Conservation (phyloP, 805 yeast genomes). For the Schwanniomyces polymorphus region DNA sequence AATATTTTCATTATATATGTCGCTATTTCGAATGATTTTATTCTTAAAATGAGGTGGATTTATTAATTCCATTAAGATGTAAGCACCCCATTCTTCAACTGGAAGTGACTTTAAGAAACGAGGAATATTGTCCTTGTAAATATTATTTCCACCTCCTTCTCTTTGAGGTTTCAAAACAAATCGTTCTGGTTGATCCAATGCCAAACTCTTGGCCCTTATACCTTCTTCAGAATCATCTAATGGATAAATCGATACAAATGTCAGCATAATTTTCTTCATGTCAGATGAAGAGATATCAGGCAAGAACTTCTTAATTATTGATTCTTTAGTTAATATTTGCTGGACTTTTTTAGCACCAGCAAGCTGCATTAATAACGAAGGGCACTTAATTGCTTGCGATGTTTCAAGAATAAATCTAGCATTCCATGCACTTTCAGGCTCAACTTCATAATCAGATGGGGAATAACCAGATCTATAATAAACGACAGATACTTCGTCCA, state of each 20-base stretch:
- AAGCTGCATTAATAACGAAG: constrained; percentile 83
- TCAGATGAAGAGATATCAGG: constrained; percentile 26
- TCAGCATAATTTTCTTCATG: constrained; percentile 42
- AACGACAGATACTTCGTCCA: constrained; percentile 79
- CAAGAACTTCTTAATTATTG: constrained; percentile 48
- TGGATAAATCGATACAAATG: constrained; percentile 89
- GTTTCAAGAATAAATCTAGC: constrained; percentile 72
- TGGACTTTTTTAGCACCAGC: constrained; percentile 94
- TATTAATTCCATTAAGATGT: constrained; percentile 91
- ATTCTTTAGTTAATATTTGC: constrained; percentile 70
- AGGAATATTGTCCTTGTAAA: constrained; percentile 86
- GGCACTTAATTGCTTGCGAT: constrained; percentile 85
- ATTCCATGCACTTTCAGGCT: constrained; percentile 67
- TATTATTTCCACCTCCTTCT: constrained; percentile 98
- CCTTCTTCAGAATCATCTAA: constrained; percentile 73
- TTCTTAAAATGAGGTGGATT: constrained; percentile 71
- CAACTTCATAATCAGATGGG: constrained; percentile 69
- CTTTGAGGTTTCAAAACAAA: constrained; percentile 95
- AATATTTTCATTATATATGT: constrained; percentile 66
- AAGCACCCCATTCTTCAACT: constrained; percentile 81
- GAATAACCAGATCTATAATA: constrained; percentile 90
- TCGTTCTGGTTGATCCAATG: constrained; percentile 63
- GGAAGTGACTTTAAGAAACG: constrained; percentile 58
- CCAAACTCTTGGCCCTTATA: constrained; percentile 58
- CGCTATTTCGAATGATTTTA: constrained; percentile 66